Conservation (phyloP, 352 stramenopile genomes). For the Globisporangium ultimum region DNA sequence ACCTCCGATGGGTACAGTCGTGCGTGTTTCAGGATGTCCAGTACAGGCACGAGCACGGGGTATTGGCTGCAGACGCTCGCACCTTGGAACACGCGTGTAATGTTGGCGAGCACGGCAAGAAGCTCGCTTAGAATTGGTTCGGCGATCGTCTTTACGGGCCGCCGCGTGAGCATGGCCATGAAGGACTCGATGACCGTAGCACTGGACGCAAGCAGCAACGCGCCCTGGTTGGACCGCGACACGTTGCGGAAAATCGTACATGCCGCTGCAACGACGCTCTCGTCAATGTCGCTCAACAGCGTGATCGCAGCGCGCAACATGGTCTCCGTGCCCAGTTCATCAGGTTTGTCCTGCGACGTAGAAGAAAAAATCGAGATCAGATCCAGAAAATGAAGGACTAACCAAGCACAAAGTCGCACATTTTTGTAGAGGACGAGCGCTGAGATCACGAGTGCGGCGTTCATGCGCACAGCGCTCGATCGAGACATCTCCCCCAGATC, state of each 20-base stretch:
- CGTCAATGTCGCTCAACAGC: slow-evolving; percentile 40
- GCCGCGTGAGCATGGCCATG: slow-evolving; percentile 38
- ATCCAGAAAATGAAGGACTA: neutral
- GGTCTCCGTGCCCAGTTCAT: slow-evolving; percentile 48
- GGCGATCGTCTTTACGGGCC: slow-evolving; percentile 40
- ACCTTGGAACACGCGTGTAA: slow-evolving; percentile 60
- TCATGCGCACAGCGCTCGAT: slow-evolving; percentile 33
- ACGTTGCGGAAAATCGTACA: slow-evolving; percentile 58
- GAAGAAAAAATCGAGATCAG: too few species aligned
- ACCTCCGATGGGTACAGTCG: slow-evolving; percentile 39
- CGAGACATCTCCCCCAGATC: slow-evolving; percentile 37
- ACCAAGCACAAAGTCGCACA: slow-evolving; percentile 17
- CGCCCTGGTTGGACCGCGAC: slow-evolving; percentile 54
- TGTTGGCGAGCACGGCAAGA: slow-evolving; percentile 42
- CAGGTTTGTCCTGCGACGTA: slow-evolving; percentile 19
- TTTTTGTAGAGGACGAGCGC: slow-evolving; percentile 55
- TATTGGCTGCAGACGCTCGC: slow-evolving; percentile 37
- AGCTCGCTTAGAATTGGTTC: slow-evolving; percentile 29
- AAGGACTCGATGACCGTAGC: slow-evolving; percentile 36
- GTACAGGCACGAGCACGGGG: slow-evolving; percentile 37
- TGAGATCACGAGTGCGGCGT: slow-evolving; percentile 45
- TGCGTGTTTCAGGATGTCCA: slow-evolving; percentile 56
- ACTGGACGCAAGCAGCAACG: slow-evolving; percentile 34
- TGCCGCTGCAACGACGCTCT: slow-evolving; percentile 39
- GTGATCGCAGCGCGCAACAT: slow-evolving; percentile 43